Conservation (phyloP, 176 grass and related monocot genomes). For the Bothriochloa decipiens region DNA sequence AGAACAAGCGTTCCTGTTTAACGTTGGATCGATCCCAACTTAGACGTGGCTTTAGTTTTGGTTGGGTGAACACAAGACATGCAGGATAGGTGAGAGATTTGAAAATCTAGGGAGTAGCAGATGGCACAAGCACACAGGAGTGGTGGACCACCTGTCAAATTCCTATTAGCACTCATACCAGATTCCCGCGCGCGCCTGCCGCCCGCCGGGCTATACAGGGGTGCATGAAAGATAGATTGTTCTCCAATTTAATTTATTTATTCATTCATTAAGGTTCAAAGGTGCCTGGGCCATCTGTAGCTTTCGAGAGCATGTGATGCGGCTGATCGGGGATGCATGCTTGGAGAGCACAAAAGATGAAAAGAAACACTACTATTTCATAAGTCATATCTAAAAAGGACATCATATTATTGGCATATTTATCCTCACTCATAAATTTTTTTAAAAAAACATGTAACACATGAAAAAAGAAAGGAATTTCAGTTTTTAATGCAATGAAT, state of each 20-base stretch:
- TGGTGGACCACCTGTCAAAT: conserved; percentile 38
- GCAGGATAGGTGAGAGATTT: conserved; percentile 2
- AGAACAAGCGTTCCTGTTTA: too few relatives aligned
- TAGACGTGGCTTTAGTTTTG: too few relatives aligned
- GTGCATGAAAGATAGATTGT: conserved; percentile 1
- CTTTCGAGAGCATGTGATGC: conserved; percentile 55
- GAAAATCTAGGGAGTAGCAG: conserved; percentile 20
- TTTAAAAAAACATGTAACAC: not conserved
- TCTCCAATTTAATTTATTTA: conserved; percentile 29
- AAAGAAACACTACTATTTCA: not conserved
- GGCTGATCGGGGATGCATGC: conserved; percentile 46
- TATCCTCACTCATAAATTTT: not conserved
- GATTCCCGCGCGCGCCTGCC: conserved; percentile 16
- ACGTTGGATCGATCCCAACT: too few relatives aligned
- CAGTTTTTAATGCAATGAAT: not conserved
- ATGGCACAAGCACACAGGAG: conserved; percentile 11
- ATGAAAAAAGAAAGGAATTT: not conserved
- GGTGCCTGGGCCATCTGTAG: not conserved
- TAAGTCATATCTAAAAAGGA: conserved; percentile 21
- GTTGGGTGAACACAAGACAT: not conserved
- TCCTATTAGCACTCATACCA: conserved; percentile 31
- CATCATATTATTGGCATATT: conserved; percentile 22
- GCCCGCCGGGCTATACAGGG: not conserved
- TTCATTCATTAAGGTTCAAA: conserved; percentile 32
- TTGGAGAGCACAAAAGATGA: conserved; percentile 40